Percentiles rank a stretch among this genome's conserved stretches.
phyloP scores from a whole-genome alignment of 2,329 filamentous ascomycete species.

The Whalleya microplaca region DNA sequence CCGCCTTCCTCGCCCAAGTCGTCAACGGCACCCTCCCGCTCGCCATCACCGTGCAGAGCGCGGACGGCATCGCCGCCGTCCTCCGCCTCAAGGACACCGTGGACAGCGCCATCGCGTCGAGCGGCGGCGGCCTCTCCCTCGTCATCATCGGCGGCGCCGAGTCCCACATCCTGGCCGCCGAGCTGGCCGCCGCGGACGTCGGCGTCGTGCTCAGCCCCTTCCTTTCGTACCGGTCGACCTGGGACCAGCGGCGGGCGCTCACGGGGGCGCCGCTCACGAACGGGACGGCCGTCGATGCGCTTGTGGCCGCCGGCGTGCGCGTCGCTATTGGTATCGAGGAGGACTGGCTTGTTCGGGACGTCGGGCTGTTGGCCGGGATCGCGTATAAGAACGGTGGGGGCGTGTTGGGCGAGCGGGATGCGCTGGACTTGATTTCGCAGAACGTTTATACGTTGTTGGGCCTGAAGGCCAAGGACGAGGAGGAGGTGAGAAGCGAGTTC shows the following conservation, averaged over 20 bases:
- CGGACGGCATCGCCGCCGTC: slow-evolving; percentile 63
- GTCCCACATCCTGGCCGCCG: slow-evolving; percentile 60
- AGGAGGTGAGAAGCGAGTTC: slow-evolving; percentile 50
- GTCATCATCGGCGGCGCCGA: slow-evolving; percentile 67
- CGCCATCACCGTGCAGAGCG: slow-evolving; percentile 63
- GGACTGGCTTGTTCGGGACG: slow-evolving; percentile 64
- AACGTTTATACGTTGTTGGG: slow-evolving; percentile 65
- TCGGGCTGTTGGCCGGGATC: slow-evolving; percentile 63
- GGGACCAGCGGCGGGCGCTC: slow-evolving; percentile 66
- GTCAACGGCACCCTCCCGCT: slow-evolving; percentile 58
- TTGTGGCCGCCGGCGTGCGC: slow-evolving; percentile 62
- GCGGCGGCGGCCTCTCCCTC: slow-evolving; percentile 46
- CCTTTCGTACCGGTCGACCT: slow-evolving; percentile 56
- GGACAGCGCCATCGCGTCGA: slow-evolving; percentile 45
- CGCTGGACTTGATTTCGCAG: slow-evolving; percentile 58
- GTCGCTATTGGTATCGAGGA: slow-evolving; percentile 63
- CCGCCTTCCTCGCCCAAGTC: slow-evolving; percentile 56
- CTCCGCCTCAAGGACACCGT: slow-evolving; percentile 62
- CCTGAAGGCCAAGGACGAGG: slow-evolving; percentile 37
- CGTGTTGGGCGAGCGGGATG: slow-evolving; percentile 55
- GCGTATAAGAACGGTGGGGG: slow-evolving; percentile 62
- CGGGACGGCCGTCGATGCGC: slow-evolving; percentile 61
- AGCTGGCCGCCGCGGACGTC: slow-evolving; percentile 59
- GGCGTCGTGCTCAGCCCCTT: slow-evolving; percentile 65
- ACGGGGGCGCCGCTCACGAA: slow-evolving; percentile 69